Conservation (phyloP, 371 early-diverging fungal genomes). For the Lichtheimia ornata region DNA sequence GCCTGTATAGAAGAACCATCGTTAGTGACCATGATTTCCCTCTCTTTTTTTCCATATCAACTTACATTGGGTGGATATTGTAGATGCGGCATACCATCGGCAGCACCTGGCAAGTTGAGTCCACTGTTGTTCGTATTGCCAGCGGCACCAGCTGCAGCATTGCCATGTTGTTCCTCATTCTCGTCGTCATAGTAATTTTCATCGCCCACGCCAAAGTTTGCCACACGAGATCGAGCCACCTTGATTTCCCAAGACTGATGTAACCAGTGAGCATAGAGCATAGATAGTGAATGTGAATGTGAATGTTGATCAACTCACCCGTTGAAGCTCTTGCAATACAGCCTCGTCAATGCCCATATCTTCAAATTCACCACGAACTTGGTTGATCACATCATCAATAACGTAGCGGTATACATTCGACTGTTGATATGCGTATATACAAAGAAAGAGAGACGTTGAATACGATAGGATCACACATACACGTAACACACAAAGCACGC, state of each 20-base stretch:
- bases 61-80: slow-evolving; percentile 33
- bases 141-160: slow-evolving; percentile 6
- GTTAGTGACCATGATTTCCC: not conserved
- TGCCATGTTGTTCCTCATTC: slow-evolving; percentile 7
- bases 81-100: slow-evolving; percentile 2
- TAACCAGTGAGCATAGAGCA: slow-evolving; percentile 3
- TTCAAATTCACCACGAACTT: slow-evolving; percentile 87
- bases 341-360: slow-evolving; percentile 89
- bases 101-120: too few relatives aligned
- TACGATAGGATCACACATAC: not conserved
- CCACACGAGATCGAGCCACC: slow-evolving; percentile 75
- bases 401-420: slow-evolving; percentile 85
- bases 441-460: not conserved
- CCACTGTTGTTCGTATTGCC: slow-evolving; percentile 7
- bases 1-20: not conserved
- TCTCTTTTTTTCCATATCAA: not conserved
- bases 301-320: slow-evolving; percentile 54
- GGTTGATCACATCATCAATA: slow-evolving; percentile 92
- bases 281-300: not conserved
- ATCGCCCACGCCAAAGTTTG: slow-evolving; percentile 49
- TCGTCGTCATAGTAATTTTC: slow-evolving; percentile 19
- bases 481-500: not conserved
- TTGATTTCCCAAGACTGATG: slow-evolving; percentile 84
- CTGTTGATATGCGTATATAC: slow-evolving; percentile 24
- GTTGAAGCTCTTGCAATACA: slow-evolving; percentile 84